Evolutionary conservation across 305 asterid species (phyloP).

Genomic region (Andrographis paniculata): DNA sequence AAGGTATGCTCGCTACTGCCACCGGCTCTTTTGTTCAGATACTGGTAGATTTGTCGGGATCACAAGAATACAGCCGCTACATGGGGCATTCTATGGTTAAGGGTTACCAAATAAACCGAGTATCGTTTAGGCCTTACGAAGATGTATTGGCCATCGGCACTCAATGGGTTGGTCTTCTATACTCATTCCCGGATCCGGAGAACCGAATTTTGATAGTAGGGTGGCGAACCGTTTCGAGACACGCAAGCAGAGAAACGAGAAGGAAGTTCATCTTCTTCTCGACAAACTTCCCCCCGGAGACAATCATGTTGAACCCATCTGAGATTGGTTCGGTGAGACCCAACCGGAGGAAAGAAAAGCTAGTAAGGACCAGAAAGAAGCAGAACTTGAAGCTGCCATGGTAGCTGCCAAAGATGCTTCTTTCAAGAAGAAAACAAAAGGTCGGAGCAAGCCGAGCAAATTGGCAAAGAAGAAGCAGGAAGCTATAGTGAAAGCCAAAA

Average conservation of each 20-base stretch:
- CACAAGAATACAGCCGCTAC: slow-evolving; percentile 54
- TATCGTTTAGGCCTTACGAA: slow-evolving; percentile 72
- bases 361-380: slow-evolving; percentile 45
- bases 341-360: slow-evolving; percentile 40
- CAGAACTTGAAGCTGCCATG: slow-evolving; percentile 55
- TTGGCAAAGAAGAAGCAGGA: slow-evolving; percentile 66
- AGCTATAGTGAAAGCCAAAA: slow-evolving; percentile 58
- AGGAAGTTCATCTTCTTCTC: slow-evolving; percentile 75
- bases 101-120: slow-evolving; percentile 67
- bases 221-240: slow-evolving; percentile 91
- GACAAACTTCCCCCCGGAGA: slow-evolving; percentile 93
- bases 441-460: slow-evolving; percentile 79
- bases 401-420: slow-evolving; percentile 43
- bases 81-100: slow-evolving; percentile 74
- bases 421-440: slow-evolving; percentile 79
- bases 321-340: slow-evolving; percentile 73
- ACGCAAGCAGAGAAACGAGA: slow-evolving; percentile 72
- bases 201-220: slow-evolving; percentile 83
- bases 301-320: slow-evolving; percentile 85
- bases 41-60: slow-evolving; percentile 47
- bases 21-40: slow-evolving; percentile 70
- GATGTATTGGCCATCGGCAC: slow-evolving; percentile 89
- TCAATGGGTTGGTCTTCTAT: slow-evolving; percentile 88
- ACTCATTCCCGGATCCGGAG: slow-evolving; percentile 88
- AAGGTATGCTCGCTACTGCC: slow-evolving; percentile 69